These are phyloP conservation scores for Aquilaria sinensis DNA, from an alignment of 345 rosid genomes.

Conservation along the genomic window DNA sequence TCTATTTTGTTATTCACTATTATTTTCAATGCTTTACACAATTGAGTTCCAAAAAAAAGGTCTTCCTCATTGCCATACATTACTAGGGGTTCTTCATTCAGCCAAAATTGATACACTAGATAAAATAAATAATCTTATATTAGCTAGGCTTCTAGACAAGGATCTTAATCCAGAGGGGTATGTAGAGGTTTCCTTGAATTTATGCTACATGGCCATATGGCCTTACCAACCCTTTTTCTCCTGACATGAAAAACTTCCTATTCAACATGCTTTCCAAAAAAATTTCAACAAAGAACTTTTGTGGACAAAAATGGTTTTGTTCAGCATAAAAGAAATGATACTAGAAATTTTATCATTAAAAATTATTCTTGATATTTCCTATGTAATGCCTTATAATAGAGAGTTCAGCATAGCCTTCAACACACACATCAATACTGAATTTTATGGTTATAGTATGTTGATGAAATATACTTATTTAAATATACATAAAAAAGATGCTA, in stretches of 20 bases:
- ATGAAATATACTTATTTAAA: background rate
- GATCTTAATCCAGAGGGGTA: background rate
- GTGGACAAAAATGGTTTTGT: slow-evolving; percentile 3
- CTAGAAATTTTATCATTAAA: background rate
- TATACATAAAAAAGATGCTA: background rate
- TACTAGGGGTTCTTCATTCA: background rate
- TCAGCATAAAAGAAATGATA: background rate
- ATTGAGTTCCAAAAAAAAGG: slow-evolving; percentile 11
- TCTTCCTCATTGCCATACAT: slow-evolving; percentile 2
- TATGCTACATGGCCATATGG: slow-evolving; percentile 14
- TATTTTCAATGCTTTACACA: background rate
- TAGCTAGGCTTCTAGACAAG: background rate
- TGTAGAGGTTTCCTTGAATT: background rate
- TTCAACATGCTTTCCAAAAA: background rate
- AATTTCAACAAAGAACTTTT: background rate
- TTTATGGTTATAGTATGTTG: too few species aligned
- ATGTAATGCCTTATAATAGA: background rate
- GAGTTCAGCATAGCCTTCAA: too few species aligned
- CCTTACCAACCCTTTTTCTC: background rate
- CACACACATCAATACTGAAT: too few species aligned
- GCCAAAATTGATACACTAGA: background rate
- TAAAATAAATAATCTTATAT: background rate
- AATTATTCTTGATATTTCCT: slow-evolving; percentile 1
- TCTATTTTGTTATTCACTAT: too few species aligned
- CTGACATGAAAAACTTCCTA: background rate